Conservation (phyloP, 371 early-diverging fungal species). For the Saksenaea vasiformis region DNA sequence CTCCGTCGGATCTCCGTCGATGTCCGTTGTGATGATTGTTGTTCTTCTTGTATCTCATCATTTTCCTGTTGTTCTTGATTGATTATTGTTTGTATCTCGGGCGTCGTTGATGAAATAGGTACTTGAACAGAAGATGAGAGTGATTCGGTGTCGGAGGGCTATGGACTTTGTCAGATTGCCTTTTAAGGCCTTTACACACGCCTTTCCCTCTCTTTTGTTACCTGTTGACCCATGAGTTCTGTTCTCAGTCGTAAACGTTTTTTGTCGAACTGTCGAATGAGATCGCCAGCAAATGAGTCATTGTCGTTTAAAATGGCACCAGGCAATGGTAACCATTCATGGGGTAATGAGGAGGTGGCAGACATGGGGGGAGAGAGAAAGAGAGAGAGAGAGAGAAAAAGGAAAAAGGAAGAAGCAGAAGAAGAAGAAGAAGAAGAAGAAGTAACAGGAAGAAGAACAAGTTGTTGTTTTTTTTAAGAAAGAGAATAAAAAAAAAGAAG, state of each 20-base stretch:
- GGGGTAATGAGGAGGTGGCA: neutral
- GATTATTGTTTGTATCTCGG: neutral
- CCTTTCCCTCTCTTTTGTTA: slow-evolving; percentile 9
- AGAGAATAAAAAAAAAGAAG: slow-evolving; percentile 2
- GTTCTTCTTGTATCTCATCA: neutral
- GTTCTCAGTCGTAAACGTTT: slow-evolving; percentile 4
- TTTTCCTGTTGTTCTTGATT: neutral
- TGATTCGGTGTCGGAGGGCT: slow-evolving; percentile 1
- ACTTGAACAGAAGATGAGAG: neutral
- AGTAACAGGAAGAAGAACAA: slow-evolving; percentile 3
- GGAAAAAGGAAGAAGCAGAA: neutral
- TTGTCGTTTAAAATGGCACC: slow-evolving; percentile 23
- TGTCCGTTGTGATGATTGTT: neutral
- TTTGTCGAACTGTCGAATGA: slow-evolving; percentile 28
- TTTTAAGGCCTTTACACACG: slow-evolving; percentile 17
- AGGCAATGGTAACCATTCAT: slow-evolving; percentile 34
- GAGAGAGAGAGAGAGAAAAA: neutral
- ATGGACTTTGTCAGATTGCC: slow-evolving; percentile 14
- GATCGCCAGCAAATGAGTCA: slow-evolving; percentile 29
- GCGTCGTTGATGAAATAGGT: neutral
- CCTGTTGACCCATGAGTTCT: slow-evolving; percentile 24
- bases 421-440: neutral
- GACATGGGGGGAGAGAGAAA: neutral
- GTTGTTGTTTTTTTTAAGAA: neutral
- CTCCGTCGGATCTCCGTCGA: slow-evolving; percentile 14